Conservation (phyloP, 345 rosid species). For the Ceriops decandra region DNA sequence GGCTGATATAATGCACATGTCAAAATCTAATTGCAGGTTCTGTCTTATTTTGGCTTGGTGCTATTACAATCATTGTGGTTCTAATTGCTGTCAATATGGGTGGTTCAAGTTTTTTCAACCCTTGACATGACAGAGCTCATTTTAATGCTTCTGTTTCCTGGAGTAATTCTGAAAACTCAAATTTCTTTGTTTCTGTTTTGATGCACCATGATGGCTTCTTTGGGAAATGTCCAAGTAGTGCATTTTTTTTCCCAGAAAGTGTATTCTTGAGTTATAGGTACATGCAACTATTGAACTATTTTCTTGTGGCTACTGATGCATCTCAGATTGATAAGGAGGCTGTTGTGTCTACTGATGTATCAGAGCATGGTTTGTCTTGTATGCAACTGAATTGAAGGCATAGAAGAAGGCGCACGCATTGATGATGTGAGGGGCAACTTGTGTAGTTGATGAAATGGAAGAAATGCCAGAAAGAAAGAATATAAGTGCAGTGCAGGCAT, state of each 20-base stretch:
- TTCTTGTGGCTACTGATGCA: too few relatives aligned
- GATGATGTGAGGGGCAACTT: too few relatives aligned
- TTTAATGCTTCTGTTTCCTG: conserved; percentile 21
- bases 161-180: conserved; percentile 23
- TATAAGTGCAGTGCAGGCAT: too few relatives aligned
- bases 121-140: conserved; percentile 40
- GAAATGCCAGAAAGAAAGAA: too few relatives aligned
- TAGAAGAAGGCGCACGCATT: conserved; percentile 48
- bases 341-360: too few relatives aligned
- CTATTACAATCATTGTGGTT: conserved; percentile 60
- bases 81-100: conserved; percentile 68
- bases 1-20: conserved; percentile 10
- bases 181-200: neutral
- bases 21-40: conserved; percentile 51
- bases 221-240: neutral
- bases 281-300: too few relatives aligned
- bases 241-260: too few relatives aligned
- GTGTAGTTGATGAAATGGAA: too few relatives aligned
- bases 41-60: conserved; percentile 63
- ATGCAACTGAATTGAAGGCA: conserved; percentile 34
- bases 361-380: too few relatives aligned
- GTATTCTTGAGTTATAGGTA: too few relatives aligned
- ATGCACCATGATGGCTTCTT: neutral
- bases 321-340: too few relatives aligned
- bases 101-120: conserved; percentile 83